A percentile compares a stretch with the other conserved stretches of the same genome.
These are phyloP conservation scores for Fusarium buharicum DNA, from an alignment of 2,329 filamentous ascomycete species.

Conservation along the genomic window DNA sequence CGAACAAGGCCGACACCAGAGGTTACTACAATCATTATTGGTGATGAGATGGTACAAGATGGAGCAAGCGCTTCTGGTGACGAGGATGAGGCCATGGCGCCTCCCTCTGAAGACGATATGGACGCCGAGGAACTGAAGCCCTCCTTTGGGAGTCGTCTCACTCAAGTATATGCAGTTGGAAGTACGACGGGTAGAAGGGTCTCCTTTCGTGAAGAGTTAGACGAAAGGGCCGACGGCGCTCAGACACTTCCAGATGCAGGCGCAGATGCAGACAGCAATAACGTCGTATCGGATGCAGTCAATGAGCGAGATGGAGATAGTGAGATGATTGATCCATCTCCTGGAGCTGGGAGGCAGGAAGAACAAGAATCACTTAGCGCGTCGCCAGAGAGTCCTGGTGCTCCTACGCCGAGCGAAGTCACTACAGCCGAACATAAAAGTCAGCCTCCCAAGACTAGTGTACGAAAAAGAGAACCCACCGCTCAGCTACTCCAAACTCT, in stretches of 20 bases:
- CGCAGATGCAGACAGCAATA: background rate
- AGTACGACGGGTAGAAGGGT: background rate
- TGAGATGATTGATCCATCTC: background rate
- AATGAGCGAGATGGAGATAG: background rate
- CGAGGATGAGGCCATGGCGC: background rate
- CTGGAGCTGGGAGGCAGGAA: background rate
- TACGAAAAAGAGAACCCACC: slow-evolving; percentile 42
- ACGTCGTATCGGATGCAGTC: background rate
- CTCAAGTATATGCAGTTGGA: slow-evolving; percentile 37
- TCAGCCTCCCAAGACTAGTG: slow-evolving; percentile 25
- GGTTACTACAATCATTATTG: slow-evolving; percentile 37
- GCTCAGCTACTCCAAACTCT: slow-evolving; percentile 38
- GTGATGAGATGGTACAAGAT: slow-evolving; percentile 27
- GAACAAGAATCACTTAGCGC: background rate
- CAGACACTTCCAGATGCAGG: slow-evolving; percentile 4
- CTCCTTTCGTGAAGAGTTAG: slow-evolving; percentile 21
- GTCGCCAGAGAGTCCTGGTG: background rate
- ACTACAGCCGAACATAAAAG: slow-evolving; percentile 50
- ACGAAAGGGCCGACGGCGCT: slow-evolving; percentile 18
- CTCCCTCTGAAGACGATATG: background rate
- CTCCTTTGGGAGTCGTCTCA: slow-evolving; percentile 36
- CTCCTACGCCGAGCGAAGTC: background rate
- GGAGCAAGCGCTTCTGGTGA: slow-evolving; percentile 2
- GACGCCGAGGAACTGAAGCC: slow-evolving; percentile 16
- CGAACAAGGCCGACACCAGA: slow-evolving; percentile 13